Conservation (phyloP, 2,329 filamentous ascomycete genomes). For the Botrytis fabae region DNA sequence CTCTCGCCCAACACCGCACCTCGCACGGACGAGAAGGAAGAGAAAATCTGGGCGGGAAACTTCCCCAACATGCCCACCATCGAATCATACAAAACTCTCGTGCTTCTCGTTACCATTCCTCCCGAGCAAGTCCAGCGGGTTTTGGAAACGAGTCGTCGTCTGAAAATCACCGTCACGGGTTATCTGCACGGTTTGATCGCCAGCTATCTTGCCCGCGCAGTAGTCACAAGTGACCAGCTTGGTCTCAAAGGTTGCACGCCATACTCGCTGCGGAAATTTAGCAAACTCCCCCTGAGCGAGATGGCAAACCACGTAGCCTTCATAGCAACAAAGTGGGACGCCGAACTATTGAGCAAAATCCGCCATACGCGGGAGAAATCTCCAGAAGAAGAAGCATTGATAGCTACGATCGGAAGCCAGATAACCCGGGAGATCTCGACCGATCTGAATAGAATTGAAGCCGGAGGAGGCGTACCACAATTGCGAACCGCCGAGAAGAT, state of each 20-base stretch:
- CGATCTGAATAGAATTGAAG: slow-evolving; percentile 23
- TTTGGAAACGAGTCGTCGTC: slow-evolving; percentile 20
- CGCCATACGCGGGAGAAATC: slow-evolving; percentile 9
- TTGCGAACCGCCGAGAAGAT: not conserved
- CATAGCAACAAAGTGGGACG: slow-evolving; percentile 23
- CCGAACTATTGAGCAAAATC: slow-evolving; percentile 5
- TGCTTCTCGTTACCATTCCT: slow-evolving; percentile 22
- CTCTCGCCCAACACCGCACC: not conserved
- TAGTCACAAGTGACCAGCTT: slow-evolving; percentile 19
- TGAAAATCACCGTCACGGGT: slow-evolving; percentile 31
- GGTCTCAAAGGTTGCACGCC: slow-evolving; percentile 25
- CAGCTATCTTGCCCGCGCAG: slow-evolving; percentile 25
- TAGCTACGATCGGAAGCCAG: slow-evolving; percentile 22
- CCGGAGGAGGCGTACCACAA: not conserved
- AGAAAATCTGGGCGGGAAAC: slow-evolving; percentile 12
- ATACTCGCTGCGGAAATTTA: slow-evolving; percentile 32
- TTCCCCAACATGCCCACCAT: slow-evolving; percentile 12
- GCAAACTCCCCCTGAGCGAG: slow-evolving; percentile 24
- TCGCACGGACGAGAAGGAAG: not conserved
- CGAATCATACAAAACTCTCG: slow-evolving; percentile 6
- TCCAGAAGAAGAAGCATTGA: slow-evolving; percentile 22
- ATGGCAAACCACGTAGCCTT: slow-evolving; percentile 33
- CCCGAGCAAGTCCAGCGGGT: not conserved
- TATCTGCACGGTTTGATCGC: slow-evolving; percentile 32
- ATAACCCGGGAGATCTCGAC: slow-evolving; percentile 23